Conservation (phyloP, 345 rosid genomes). For the Eucalyptus shirleyi region DNA sequence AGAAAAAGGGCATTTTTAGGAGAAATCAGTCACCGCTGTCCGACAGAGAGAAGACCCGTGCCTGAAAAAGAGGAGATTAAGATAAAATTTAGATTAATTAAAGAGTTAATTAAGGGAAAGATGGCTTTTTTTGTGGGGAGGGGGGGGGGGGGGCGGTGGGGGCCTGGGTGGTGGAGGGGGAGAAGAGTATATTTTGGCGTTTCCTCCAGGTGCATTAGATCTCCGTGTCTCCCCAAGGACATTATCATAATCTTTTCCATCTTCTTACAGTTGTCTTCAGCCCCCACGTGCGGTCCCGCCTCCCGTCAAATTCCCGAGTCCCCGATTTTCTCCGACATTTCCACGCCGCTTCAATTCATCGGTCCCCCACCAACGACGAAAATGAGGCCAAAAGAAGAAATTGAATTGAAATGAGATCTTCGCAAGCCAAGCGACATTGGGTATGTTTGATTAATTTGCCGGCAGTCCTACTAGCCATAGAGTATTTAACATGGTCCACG, state of each 20-base stretch:
- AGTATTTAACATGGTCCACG: neutral
- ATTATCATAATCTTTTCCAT: neutral
- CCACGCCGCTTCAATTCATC: neutral
- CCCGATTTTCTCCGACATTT: neutral
- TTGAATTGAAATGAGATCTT: neutral
- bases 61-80: neutral
- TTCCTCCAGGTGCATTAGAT: neutral
- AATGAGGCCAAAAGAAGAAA: neutral
- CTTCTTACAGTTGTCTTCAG: slow-evolving; percentile 12
- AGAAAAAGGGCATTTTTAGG: neutral
- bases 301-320: neutral
- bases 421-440: neutral
- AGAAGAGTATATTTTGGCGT: neutral
- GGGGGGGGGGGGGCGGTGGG: neutral
- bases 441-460: neutral
- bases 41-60: neutral
- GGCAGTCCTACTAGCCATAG: neutral
- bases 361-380: neutral
- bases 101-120: neutral
- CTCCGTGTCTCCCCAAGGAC: neutral
- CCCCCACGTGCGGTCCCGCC: slow-evolving; percentile 25
- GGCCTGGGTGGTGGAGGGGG: neutral
- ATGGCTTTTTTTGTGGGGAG: neutral
- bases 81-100: neutral
- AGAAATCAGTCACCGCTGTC: neutral